Percentiles rank a stretch among this genome's conserved stretches.
phyloP scores from a whole-genome alignment of 192 early-diverging fungal species.

The Backusella circina region DNA sequence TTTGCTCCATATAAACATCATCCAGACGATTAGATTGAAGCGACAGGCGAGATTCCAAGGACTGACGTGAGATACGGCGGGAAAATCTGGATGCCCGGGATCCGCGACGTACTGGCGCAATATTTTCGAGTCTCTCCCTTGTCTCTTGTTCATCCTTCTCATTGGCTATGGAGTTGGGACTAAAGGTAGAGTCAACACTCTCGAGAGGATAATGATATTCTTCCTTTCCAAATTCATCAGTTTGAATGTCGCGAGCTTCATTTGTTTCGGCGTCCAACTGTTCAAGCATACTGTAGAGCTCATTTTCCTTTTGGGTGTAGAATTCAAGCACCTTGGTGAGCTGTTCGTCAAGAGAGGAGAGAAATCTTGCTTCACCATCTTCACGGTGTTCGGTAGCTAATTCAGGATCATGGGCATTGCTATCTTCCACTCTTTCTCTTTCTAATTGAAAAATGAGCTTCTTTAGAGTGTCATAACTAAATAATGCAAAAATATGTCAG shows the following conservation, averaged over 20 bases:
- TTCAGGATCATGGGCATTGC: constrained; percentile 5
- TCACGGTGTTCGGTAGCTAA: background rate
- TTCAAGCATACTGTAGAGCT: constrained; percentile 51
- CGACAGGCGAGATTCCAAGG: constrained; percentile 21
- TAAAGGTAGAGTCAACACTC: background rate
- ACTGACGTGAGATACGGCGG: constrained; percentile 7
- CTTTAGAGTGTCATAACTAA: constrained; percentile 15
- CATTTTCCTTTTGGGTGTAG: constrained; percentile 61
- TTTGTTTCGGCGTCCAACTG: constrained; percentile 21
- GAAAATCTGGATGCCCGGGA: background rate
- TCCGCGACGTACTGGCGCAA: background rate
- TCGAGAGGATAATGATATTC: background rate
- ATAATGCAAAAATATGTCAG: background rate
- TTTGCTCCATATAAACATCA: background rate
- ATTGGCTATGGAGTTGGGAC: background rate
- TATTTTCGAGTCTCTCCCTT: background rate
- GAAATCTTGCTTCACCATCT: constrained; percentile 38
- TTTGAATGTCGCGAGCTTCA: background rate
- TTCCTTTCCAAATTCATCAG: background rate
- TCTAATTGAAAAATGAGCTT: constrained; percentile 23
- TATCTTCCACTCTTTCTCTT: constrained; percentile 14
- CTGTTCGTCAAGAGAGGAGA: constrained; percentile 60
- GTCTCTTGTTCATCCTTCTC: background rate
- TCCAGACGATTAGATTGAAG: background rate
- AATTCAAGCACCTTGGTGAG: constrained; percentile 64